Conservation (phyloP, 2,329 filamentous ascomycete species). For the Exophiala phaeomuriformis region DNA sequence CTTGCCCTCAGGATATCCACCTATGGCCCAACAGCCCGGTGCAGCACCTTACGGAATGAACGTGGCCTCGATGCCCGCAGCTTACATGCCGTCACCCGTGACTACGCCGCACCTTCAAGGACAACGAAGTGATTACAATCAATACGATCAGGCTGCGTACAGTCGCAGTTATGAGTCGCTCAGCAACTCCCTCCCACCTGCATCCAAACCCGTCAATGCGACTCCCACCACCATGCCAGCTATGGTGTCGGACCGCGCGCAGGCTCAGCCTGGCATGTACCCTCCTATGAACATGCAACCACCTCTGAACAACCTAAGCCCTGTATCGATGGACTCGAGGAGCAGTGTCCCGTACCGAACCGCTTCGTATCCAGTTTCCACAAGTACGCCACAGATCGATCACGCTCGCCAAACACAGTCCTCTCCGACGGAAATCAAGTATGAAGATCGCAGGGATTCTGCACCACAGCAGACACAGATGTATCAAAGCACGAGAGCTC, state of each 20-base stretch:
- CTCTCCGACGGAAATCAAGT: conserved; percentile 22
- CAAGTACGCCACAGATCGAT: conserved; percentile 18
- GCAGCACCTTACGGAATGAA: conserved; percentile 18
- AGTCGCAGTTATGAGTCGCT: conserved; percentile 22
- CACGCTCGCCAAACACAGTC: conserved; percentile 22
- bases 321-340: conserved; percentile 24
- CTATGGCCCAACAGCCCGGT: conserved; percentile 20
- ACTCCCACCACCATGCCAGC: conserved; percentile 24
- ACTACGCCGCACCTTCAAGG: conserved; percentile 17
- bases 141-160: conserved; percentile 25
- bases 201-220: conserved; percentile 22
- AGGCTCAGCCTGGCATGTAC: conserved; percentile 23
- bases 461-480: conserved; percentile 14
- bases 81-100: conserved; percentile 23
- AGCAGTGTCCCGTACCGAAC: conserved; percentile 20
- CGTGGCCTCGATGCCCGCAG: conserved; percentile 19
- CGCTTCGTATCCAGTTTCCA: conserved; percentile 19
- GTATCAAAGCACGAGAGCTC: conserved; percentile 18
- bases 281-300: conserved; percentile 26
- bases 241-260: conserved; percentile 21
- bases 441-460: conserved; percentile 22
- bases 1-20: conserved; percentile 20
- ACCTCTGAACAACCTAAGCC: conserved; percentile 25
- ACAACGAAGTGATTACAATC: conserved; percentile 23
- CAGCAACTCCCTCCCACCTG: conserved; percentile 15